phyloP scores from a whole-genome alignment of 2,329 filamentous ascomycete genomes.

The Colletotrichum zoysiae region DNA sequence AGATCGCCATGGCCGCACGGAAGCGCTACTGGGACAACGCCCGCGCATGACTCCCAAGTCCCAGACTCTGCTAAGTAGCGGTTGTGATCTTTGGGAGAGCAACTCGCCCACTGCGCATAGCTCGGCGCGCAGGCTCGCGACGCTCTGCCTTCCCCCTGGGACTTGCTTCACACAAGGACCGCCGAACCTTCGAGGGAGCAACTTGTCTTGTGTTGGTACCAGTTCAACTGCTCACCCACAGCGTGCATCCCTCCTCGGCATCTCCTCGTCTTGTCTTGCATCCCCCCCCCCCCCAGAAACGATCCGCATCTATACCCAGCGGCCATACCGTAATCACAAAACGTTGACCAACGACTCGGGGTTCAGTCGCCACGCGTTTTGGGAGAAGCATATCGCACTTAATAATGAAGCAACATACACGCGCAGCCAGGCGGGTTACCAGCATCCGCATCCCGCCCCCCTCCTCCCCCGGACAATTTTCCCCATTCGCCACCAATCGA shows the following conservation, averaged over 20 bases:
- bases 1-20: slow-evolving; percentile 61
- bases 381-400: neutral
- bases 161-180: neutral
- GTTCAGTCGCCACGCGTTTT: neutral
- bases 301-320: slow-evolving; percentile 3
- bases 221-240: neutral
- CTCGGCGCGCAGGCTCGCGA: neutral
- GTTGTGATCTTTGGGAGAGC: neutral
- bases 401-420: neutral
- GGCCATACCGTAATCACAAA: neutral
- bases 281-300: neutral
- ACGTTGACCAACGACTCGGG: neutral
- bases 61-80: neutral
- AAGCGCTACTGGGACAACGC: slow-evolving; percentile 67
- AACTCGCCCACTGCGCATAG: slow-evolving; percentile 1
- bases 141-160: neutral
- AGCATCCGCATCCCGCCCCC: neutral
- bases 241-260: neutral
- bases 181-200: slow-evolving; percentile 1
- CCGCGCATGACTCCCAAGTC: slow-evolving; percentile 49
- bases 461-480: neutral
- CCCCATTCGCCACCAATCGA: neutral
- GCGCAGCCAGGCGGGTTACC: neutral
- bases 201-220: neutral
- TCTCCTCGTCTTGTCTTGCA: neutral